These are phyloP conservation scores for Penicillium expansum DNA, from an alignment of 2,329 filamentous ascomycete genomes.

Conservation along the genomic window DNA sequence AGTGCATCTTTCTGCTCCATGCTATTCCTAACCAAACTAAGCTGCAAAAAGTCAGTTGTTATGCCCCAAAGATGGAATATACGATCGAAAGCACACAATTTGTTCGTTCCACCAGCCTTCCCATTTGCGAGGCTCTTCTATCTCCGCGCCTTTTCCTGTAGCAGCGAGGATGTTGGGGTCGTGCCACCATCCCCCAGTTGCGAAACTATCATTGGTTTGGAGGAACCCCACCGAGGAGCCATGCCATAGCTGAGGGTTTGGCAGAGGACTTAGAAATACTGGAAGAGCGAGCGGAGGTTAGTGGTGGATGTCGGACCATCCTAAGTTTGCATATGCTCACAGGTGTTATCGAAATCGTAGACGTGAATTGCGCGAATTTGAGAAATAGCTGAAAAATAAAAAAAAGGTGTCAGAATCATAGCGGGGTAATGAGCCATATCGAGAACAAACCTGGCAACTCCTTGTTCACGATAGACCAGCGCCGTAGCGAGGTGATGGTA, in stretches of 20 bases:
- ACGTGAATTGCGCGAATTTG: constrained; percentile 79
- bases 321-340: constrained; percentile 49
- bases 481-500: constrained; percentile 72
- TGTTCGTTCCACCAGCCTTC: constrained; percentile 96
- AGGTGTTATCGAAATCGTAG: constrained; percentile 97
- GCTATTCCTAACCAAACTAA: constrained; percentile 73
- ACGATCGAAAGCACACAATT: constrained; percentile 55
- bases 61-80: not conserved
- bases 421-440: not conserved
- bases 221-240: constrained; percentile 72
- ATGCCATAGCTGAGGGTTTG: constrained; percentile 86
- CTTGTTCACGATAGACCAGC: constrained; percentile 78
- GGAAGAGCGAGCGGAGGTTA: not conserved
- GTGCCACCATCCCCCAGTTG: constrained; percentile 96
- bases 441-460: constrained; percentile 61
- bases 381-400: constrained; percentile 52
- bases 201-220: constrained; percentile 70
- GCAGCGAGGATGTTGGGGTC: constrained; percentile 80
- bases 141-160: constrained; percentile 77
- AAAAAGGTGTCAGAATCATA: not conserved
- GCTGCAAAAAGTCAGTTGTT: constrained; percentile 34
- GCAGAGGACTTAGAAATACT: constrained; percentile 90
- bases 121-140: constrained; percentile 82
- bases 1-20: constrained; percentile 81
- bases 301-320: not conserved